Evolutionary conservation across 2,329 filamentous ascomycete genomes (phyloP).

Genomic region (Aspergillus sp.): DNA sequence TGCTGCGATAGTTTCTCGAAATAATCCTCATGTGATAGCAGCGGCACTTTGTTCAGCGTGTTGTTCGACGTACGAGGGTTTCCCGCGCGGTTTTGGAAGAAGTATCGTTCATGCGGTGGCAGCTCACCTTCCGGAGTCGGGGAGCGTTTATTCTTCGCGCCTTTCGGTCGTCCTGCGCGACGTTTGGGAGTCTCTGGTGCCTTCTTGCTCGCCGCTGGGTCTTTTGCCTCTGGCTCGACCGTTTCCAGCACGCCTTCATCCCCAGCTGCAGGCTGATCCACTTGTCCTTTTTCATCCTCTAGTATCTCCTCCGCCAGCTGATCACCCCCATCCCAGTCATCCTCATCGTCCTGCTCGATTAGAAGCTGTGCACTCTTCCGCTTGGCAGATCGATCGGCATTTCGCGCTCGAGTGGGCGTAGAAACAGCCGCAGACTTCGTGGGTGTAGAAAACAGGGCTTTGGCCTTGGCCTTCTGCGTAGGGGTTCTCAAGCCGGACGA

Average conservation of each 20-base stretch:
- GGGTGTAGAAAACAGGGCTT: slow-evolving; percentile 33
- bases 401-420: slow-evolving; percentile 57
- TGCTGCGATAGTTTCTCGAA: slow-evolving; percentile 59
- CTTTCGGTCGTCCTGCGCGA: slow-evolving; percentile 47
- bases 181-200: slow-evolving; percentile 44
- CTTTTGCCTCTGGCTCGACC: slow-evolving; percentile 23
- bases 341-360: slow-evolving; percentile 64
- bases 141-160: slow-evolving; percentile 52
- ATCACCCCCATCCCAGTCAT: slow-evolving; percentile 54
- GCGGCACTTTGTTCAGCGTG: slow-evolving; percentile 60
- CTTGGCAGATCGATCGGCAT: slow-evolving; percentile 75
- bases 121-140: slow-evolving; percentile 74
- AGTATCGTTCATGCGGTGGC: slow-evolving; percentile 83
- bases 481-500: slow-evolving; percentile 29
- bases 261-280: slow-evolving; percentile 14
- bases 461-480: slow-evolving; percentile 27
- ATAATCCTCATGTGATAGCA: slow-evolving; percentile 89
- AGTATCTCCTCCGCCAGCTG: slow-evolving; percentile 60
- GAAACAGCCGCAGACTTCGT: slow-evolving; percentile 20
- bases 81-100: slow-evolving; percentile 80
- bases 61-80: slow-evolving; percentile 78
- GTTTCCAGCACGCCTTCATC: slow-evolving; percentile 18
- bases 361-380: slow-evolving; percentile 73
- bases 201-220: slow-evolving; percentile 34
- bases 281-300: slow-evolving; percentile 36